Base-by-base conservation (phyloP, 305 asterid species). In the Fraxinus sp. region DNA sequence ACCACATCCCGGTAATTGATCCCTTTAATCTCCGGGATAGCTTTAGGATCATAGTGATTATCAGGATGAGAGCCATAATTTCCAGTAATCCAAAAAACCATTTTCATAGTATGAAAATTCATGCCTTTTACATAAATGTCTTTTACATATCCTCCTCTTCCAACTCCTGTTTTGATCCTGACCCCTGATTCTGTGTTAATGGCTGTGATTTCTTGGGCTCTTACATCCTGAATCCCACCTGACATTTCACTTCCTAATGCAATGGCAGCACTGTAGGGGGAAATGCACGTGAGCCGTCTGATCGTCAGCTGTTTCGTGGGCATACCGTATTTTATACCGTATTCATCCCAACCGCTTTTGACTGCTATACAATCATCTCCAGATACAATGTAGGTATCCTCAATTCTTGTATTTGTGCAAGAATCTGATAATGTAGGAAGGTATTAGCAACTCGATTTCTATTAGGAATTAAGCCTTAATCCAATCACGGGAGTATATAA, bases 311-410 rank as follows among this genome's bases (percentile, higher is more conserved):
- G 96, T 30, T 88, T 90, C 0, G 97, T 95, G 11, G 98, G 97
- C 98, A 90, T 95, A 10, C 92, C 95, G 44, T 91, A 95, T 46
- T 76, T 86, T 52, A 95, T 94, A 5, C 98, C 99, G 79, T 93
- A 95, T 62, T 95, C 98, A n/a, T 94, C 99, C 99, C 99, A 95
- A 4, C 99, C 99, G 39, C 98, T 95, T 44, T 94, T 94, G 16
- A 95, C 93, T 20, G 99, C 98, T 33, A 95, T 80, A 76, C 99
- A 94, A 57, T 94, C 97, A 32, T 94, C 98, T 22, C 98, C 99
- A 0, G 99, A 95, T 79, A 93, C 91, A 1, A 95, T 92, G 85
- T 94, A 95, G 74, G 8, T 80, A 87, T 94, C 97, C 91, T 92
- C 93, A 35, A 95, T 91, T 85, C 95, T 91, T 59, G 94, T 92